phyloP scores from a whole-genome alignment of 225 moss, liverwort and hornwort species.

The Ulota crispa region DNA sequence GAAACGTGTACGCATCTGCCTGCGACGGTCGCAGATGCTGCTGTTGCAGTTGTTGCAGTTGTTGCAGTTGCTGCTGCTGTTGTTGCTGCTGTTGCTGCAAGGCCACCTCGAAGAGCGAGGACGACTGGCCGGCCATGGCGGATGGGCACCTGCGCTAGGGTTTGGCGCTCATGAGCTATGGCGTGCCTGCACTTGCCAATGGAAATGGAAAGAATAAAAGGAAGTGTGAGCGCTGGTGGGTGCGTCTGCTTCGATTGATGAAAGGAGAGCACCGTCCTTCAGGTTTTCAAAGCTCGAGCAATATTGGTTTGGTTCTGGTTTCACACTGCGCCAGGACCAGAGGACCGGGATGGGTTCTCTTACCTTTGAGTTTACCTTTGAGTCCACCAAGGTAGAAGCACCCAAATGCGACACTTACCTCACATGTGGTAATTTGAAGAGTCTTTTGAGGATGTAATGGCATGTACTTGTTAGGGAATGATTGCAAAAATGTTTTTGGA shows the following conservation, averaged over 20 bases:
- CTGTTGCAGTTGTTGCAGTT: conserved; percentile 41
- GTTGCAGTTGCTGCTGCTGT: background rate
- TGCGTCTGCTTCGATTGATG: background rate
- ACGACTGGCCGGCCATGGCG: conserved; percentile 69
- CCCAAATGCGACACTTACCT: too few species aligned
- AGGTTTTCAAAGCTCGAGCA: background rate
- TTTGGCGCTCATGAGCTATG: conserved; percentile 45
- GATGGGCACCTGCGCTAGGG: conserved; percentile 34
- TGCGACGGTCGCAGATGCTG: conserved; percentile 8
- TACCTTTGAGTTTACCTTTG: too few species aligned
- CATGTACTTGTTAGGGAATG: too few species aligned
- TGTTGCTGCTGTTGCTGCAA: conserved; percentile 34
- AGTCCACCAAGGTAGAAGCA: too few species aligned
- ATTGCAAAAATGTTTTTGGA: too few species aligned
- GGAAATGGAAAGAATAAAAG: background rate
- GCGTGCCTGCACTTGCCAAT: background rate
- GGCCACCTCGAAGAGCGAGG: conserved; percentile 82
- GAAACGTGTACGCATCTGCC: conserved; percentile 79
- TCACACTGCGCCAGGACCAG: background rate
- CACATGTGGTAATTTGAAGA: too few species aligned
- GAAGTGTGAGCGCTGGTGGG: too few species aligned
- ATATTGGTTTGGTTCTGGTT: background rate
- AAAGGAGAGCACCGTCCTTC: background rate
- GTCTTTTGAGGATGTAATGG: too few species aligned
- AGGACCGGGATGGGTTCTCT: background rate